These are phyloP conservation scores for Solanum sparsipilum DNA, from an alignment of 257 asterid species.

Conservation along the genomic window DNA sequence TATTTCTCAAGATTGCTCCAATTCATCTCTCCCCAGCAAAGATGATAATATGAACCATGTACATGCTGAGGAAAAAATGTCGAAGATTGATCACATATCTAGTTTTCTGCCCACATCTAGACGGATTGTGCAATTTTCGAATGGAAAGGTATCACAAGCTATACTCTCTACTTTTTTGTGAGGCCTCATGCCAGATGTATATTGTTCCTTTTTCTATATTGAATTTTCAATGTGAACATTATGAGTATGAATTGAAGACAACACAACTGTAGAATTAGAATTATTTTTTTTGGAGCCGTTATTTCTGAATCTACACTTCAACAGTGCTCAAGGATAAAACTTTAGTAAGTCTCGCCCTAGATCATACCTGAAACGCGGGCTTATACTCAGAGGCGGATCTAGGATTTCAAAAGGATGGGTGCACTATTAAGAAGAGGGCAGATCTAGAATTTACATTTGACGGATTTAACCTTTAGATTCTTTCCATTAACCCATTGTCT, in stretches of 20 bases:
- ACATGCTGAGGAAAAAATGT: constrained; percentile 9
- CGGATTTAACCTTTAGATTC: not conserved
- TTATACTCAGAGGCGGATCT: not conserved
- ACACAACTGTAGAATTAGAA: not conserved
- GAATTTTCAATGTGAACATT: not conserved
- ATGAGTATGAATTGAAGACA: not conserved
- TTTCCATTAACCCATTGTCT: not conserved
- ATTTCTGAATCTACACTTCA: not conserved
- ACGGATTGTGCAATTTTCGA: constrained; percentile 88
- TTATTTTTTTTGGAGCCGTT: not conserved
- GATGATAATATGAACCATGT: constrained; percentile 18
- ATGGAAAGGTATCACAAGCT: constrained; percentile 51
- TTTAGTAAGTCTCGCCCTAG: not conserved
- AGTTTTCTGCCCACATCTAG: constrained; percentile 90
- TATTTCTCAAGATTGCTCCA: constrained; percentile 17
- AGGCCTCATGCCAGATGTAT: not conserved
- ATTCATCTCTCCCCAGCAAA: constrained; percentile 15
- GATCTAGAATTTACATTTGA: not conserved
- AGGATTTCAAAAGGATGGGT: not conserved
- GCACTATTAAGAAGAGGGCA: not conserved
- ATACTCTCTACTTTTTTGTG: not conserved
- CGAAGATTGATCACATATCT: constrained; percentile 45
- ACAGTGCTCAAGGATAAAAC: not conserved
- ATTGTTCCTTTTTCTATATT: not conserved
- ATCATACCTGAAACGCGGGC: not conserved